Base-by-base conservation (phyloP, 768 basidiomycete species). In the Pisolithus microcarpus region DNA sequence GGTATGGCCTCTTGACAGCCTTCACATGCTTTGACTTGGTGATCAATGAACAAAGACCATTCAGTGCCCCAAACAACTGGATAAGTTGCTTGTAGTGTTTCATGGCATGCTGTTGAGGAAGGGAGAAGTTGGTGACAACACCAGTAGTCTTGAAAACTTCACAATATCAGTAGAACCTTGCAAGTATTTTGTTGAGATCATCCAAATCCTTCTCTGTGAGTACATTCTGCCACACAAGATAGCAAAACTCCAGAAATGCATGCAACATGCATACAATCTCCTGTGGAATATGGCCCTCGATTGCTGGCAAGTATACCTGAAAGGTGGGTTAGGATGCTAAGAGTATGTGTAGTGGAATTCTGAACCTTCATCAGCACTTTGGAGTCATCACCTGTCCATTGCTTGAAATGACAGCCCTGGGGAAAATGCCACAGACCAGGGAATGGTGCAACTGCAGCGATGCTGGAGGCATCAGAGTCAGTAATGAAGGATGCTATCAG, bases 341-440 rank as follows among this genome's bases (percentile, higher is more conserved):
- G n/a, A n/a, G n/a, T n/a, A n/a, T n/a, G n/a, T n/a, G n/a, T n/a
- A n/a, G n/a, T n/a, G n/a, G n/a, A n/a, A n/a, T n/a, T n/a, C n/a
- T n/a, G n/a, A n/a, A n/a, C n/a, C 63, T 71, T 72, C 67, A 72
- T 72, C 5, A 72, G 48, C 0, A 59, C 68, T 28, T 73, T 73
- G 2, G 66, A 72, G 19, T 73, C 65, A 38, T 72, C 53, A 5
- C 70, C 64, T 0, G 70, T 73, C 72, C 72, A 23, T 23, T 23
- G 21, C 21, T 23, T 23, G 21, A 23, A 23, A 23, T 23, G 21
- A 23, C 21, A 4, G 21, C 21, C 21, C 21, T 23, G 21, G 21
- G 21, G 21, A 23, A 23, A 23, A 23, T 4, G 21, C 21, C 21
- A 4, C 21, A 23, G 21, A 23, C 21, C 21, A 23, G 21, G 21